A percentile compares a stretch with the other conserved stretches of the same genome.
phyloP scores from a whole-genome alignment of 352 stramenopile species.

The Chrysophaeum taylorii region DNA sequence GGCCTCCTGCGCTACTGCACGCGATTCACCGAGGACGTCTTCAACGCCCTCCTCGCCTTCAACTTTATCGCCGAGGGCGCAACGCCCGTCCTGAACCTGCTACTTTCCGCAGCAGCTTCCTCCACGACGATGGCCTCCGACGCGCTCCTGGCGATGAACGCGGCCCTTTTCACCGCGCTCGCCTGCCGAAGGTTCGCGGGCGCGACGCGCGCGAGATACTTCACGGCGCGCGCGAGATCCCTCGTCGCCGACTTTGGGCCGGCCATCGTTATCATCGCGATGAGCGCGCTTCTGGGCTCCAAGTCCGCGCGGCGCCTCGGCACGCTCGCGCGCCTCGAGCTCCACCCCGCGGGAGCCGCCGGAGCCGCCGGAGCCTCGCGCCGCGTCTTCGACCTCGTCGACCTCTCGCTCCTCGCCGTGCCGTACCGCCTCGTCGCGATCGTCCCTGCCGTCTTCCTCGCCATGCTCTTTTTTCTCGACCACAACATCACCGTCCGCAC shows the following conservation, averaged over 20 bases:
- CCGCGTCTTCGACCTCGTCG: not conserved
- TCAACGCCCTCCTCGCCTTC: slow-evolving; percentile 61
- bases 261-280: slow-evolving; percentile 52
- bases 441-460: slow-evolving; percentile 55
- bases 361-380: not conserved
- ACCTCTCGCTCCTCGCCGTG: slow-evolving; percentile 41
- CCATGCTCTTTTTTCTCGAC: slow-evolving; percentile 68
- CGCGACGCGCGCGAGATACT: slow-evolving; percentile 31
- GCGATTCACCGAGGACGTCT: slow-evolving; percentile 69
- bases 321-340: not conserved
- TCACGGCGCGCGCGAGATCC: slow-evolving; percentile 49
- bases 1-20: slow-evolving; percentile 63
- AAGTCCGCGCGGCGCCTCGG: not conserved
- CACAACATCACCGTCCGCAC: slow-evolving; percentile 69
- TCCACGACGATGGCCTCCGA: not conserved
- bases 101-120: slow-evolving; percentile 21
- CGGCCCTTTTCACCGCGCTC: slow-evolving; percentile 51
- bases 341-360: not conserved
- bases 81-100: slow-evolving; percentile 21
- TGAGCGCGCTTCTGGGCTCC: slow-evolving; percentile 33
- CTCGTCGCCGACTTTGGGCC: slow-evolving; percentile 63
- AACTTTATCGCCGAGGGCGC: slow-evolving; percentile 68
- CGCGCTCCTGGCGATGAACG: slow-evolving; percentile 41
- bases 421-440: slow-evolving; percentile 46
- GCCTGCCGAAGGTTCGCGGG: slow-evolving; percentile 9